Conservation (phyloP, 2,329 filamentous ascomycete species). For the Elsinoe australis region DNA sequence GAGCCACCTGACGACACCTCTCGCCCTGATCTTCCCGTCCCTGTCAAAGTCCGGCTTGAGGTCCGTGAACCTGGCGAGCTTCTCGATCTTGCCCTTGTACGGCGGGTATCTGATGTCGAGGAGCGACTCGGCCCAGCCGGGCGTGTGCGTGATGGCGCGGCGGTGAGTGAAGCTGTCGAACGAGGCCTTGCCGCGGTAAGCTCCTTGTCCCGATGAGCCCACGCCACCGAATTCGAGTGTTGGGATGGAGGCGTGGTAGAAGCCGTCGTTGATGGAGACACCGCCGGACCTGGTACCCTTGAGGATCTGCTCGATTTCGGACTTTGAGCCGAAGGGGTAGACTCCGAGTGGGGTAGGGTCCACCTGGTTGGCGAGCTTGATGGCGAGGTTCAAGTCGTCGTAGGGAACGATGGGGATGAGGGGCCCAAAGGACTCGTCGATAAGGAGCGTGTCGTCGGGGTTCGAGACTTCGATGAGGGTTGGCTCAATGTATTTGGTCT, state of each 20-base stretch:
- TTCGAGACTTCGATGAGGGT: constrained; percentile 82
- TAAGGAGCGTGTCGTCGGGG: constrained; percentile 66
- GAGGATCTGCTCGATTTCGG: constrained; percentile 61
- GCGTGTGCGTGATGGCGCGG: constrained; percentile 54
- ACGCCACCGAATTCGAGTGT: constrained; percentile 77
- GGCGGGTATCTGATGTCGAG: constrained; percentile 61
- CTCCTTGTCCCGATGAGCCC: constrained; percentile 66
- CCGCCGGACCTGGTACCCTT: constrained; percentile 44
- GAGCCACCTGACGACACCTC: constrained; percentile 27
- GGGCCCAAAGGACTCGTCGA: constrained; percentile 87
- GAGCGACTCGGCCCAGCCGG: constrained; percentile 59
- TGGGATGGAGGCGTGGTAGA: constrained; percentile 62
- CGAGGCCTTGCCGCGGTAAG: constrained; percentile 68
- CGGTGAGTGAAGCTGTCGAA: constrained; percentile 63
- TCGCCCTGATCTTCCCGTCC: constrained; percentile 36
- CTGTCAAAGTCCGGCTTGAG: constrained; percentile 55
- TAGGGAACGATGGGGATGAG: constrained; percentile 75
- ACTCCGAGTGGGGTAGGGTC: constrained; percentile 77
- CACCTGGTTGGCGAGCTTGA: constrained; percentile 70
- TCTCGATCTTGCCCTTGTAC: constrained; percentile 49
- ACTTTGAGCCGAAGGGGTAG: constrained; percentile 75
- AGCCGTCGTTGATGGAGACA: constrained; percentile 49
- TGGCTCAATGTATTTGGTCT: constrained; percentile 76
- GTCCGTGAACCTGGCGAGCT: constrained; percentile 44
- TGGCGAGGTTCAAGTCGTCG: constrained; percentile 74